A percentile compares a stretch with the other conserved stretches of the same genome.
These are phyloP conservation scores for Vickermania ingenoplastis DNA, from an alignment of 208 protist species.

Conservation along the genomic window DNA sequence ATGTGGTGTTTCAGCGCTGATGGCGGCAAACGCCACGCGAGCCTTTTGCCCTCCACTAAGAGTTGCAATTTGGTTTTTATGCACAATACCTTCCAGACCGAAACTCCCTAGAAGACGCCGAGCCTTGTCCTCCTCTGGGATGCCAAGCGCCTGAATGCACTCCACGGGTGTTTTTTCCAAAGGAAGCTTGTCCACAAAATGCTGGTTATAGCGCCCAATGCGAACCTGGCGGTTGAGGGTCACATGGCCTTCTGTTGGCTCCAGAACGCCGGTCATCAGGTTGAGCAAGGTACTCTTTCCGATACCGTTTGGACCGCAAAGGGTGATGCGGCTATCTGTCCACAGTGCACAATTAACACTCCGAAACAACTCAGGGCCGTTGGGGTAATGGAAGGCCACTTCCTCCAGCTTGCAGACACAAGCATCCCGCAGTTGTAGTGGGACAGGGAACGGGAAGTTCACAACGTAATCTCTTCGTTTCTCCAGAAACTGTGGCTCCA, in stretches of 20 bases:
- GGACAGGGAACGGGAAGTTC: slow-evolving; percentile 79
- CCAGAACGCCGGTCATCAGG: slow-evolving; percentile 75
- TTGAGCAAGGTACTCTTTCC: slow-evolving; percentile 92
- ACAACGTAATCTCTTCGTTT: slow-evolving; percentile 84
- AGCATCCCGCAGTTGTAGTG: slow-evolving; percentile 64
- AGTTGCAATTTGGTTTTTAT: slow-evolving; percentile 86
- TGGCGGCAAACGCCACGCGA: slow-evolving; percentile 88
- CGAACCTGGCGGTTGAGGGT: slow-evolving; percentile 75
- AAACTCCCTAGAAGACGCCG: slow-evolving; percentile 80
- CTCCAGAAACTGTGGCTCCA: slow-evolving; percentile 62
- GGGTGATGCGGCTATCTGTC: slow-evolving; percentile 83
- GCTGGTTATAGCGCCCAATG: slow-evolving; percentile 87
- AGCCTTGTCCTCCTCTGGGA: slow-evolving; percentile 70
- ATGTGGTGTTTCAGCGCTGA: slow-evolving; percentile 86
- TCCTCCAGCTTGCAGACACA: slow-evolving; percentile 79
- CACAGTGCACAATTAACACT: slow-evolving; percentile 76
- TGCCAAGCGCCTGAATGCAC: slow-evolving; percentile 66
- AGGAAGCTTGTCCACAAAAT: slow-evolving; percentile 91
- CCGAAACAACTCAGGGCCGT: slow-evolving; percentile 57
- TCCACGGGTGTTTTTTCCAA: slow-evolving; percentile 84
- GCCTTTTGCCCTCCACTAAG: slow-evolving; percentile 93
- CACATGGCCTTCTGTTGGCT: slow-evolving; percentile 59
- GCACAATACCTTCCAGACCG: slow-evolving; percentile 77
- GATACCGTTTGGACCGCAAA: slow-evolving; percentile 87
- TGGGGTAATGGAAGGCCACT: slow-evolving; percentile 80